Percentiles rank a stretch among this genome's conserved stretches.
phyloP scores from a whole-genome alignment of 192 early-diverging fungal species.

The Helicostylum pulchrum region DNA sequence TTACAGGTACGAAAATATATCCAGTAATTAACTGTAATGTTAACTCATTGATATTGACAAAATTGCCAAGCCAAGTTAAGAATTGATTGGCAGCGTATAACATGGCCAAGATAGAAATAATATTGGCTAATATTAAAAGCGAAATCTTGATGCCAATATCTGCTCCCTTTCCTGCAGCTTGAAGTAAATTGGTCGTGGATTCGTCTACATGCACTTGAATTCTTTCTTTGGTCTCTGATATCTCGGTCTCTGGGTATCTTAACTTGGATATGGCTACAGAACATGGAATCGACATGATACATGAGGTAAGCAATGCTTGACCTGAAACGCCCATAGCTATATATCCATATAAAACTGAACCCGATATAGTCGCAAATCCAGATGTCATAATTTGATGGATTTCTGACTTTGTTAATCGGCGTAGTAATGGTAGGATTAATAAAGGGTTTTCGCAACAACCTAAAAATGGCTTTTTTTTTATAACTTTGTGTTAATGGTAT shows the following conservation, averaged over 20 bases:
- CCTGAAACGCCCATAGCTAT: constrained; percentile 64
- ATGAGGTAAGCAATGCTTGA: constrained; percentile 74
- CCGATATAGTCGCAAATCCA: constrained; percentile 89
- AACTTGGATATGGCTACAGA: constrained; percentile 83
- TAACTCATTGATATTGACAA: constrained; percentile 54
- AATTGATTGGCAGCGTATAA: constrained; percentile 65
- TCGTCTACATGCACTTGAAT: constrained; percentile 56
- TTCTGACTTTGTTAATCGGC: constrained; percentile 81
- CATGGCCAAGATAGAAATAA: constrained; percentile 75
- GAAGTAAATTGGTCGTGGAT: constrained; percentile 70
- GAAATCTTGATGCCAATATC: constrained; percentile 74
- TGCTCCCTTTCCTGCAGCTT: constrained; percentile 81
- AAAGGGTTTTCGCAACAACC: constrained; percentile 81
- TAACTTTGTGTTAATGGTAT: not conserved
- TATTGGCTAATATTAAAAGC: constrained; percentile 70
- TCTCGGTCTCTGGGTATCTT: constrained; percentile 80
- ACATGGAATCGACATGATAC: constrained; percentile 90
- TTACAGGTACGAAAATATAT: constrained; percentile 69
- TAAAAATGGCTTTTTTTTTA: constrained; percentile 57
- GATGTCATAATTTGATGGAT: constrained; percentile 84
- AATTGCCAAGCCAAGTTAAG: constrained; percentile 68
- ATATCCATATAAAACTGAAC: constrained; percentile 76
- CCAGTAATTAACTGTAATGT: constrained; percentile 68
- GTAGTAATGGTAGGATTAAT: constrained; percentile 75
- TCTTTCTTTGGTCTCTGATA: constrained; percentile 68